phyloP scores from a whole-genome alignment of 1,284 basidiomycete genomes.

The Ceratobasidium sp. region DNA sequence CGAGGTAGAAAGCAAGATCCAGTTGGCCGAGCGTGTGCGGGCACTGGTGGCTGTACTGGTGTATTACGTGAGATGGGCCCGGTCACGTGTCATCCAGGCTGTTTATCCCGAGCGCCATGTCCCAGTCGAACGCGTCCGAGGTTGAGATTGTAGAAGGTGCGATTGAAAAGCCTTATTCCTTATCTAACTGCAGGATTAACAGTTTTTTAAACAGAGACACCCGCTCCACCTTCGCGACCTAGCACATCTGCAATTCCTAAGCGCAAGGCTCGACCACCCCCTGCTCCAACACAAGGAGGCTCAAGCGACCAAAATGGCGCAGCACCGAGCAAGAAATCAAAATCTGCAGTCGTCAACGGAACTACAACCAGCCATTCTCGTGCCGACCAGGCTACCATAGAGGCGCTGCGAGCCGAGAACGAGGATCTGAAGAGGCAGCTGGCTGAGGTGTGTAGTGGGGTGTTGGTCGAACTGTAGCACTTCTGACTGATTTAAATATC shows the following conservation, averaged over 20 bases:
- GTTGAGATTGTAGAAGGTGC: constrained; percentile 39
- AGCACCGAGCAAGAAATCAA: constrained; percentile 18
- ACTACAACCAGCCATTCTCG: background rate
- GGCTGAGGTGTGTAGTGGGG: constrained; percentile 44
- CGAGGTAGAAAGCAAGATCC: background rate
- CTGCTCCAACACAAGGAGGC: constrained; percentile 3
- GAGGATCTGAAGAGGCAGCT: constrained; percentile 42
- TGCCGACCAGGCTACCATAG: constrained; percentile 9
- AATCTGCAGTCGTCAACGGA: constrained; percentile 4
- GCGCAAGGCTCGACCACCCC: constrained; percentile 19
- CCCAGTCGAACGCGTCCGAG: constrained; percentile 23
- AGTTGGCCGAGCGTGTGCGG: constrained; percentile 6
- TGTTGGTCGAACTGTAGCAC: background rate
- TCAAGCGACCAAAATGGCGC: constrained; percentile 12
- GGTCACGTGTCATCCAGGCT: constrained; percentile 11
- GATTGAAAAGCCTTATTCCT: background rate
- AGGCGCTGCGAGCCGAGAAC: constrained; percentile 30
- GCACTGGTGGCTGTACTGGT: background rate
- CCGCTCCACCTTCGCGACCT: constrained; percentile 15
- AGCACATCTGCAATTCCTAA: constrained; percentile 29
- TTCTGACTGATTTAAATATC: constrained; percentile 6
- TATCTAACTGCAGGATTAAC: background rate
- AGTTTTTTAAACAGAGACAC: constrained; percentile 7
- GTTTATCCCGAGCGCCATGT: constrained; percentile 34
- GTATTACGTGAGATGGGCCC: too few species aligned